These are phyloP conservation scores for Bonia amplexicaulis DNA, from an alignment of 176 grass and related monocot species.

Conservation along the genomic window DNA sequence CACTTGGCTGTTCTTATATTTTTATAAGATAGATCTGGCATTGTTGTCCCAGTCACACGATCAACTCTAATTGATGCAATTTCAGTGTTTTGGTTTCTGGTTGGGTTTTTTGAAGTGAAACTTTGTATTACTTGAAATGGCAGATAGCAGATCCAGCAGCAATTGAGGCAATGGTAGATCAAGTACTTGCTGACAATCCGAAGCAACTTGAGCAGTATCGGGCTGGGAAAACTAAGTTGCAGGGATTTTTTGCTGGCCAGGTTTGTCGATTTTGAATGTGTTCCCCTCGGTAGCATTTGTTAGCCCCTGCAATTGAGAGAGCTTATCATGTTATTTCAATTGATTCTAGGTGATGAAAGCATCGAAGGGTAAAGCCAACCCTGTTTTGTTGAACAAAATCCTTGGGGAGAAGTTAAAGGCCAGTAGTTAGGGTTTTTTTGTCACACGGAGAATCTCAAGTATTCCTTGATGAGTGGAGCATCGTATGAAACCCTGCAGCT, in stretches of 20 bases:
- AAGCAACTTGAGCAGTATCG: constrained; percentile 86
- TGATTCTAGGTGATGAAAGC: constrained; percentile 87
- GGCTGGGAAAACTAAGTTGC: constrained; percentile 75
- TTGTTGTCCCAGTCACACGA: neutral
- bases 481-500: neutral
- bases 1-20: neutral
- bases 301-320: neutral
- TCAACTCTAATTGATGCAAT: neutral
- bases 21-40: neutral
- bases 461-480: neutral
- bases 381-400: constrained; percentile 77
- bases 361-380: constrained; percentile 94
- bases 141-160: constrained; percentile 76
- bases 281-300: neutral
- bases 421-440: neutral
- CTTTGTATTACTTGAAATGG: constrained; percentile 3
- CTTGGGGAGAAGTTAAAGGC: constrained; percentile 63
- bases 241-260: constrained; percentile 88
- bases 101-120: neutral
- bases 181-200: constrained; percentile 69
- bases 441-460: neutral
- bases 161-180: constrained; percentile 80
- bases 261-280: constrained; percentile 28
- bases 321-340: constrained; percentile 8
- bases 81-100: neutral